These are phyloP conservation scores for Lathyrus aphaca DNA, from an alignment of 306 rosid genomes.

Conservation along the genomic window DNA sequence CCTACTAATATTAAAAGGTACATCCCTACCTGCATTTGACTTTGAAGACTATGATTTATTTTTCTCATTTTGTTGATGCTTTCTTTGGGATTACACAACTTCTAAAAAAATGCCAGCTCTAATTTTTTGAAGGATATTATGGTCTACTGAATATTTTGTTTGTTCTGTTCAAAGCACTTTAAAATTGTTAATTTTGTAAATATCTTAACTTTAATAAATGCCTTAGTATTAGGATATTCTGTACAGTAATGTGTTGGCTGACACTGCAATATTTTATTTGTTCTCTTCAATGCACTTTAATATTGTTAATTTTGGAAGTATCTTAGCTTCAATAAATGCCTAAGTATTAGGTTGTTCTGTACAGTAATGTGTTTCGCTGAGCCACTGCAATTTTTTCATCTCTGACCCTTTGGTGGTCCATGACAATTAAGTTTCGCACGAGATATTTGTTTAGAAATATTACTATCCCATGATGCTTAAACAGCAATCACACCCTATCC, in stretches of 20 bases:
- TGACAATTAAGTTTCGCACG: conserved; percentile 8
- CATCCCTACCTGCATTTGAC: no score
- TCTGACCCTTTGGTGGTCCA: background rate
- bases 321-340: background rate
- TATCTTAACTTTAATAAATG: background rate
- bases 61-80: no score
- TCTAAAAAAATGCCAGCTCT: background rate
- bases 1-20: conserved; percentile 67
- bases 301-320: conserved; percentile 13
- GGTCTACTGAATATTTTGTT: background rate
- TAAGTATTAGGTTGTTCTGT: conserved; percentile 28
- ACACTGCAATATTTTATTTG: background rate
- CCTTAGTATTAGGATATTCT: conserved; percentile 32
- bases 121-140: conserved; percentile 22
- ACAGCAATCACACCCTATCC: background rate
- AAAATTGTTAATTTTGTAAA: conserved; percentile 14
- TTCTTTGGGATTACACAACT: conserved; percentile 1
- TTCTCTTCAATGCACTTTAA: conserved; percentile 15
- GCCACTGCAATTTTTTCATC: conserved; percentile 11
- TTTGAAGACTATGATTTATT: no score
- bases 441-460: conserved; percentile 16
- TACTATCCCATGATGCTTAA: conserved; percentile 3
- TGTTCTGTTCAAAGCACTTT: conserved; percentile 17
- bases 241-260: background rate
- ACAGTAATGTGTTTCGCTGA: background rate